Evolutionary conservation across 1,139 yeast species (phyloP).

Genomic region (Candida tunisiensis): DNA sequence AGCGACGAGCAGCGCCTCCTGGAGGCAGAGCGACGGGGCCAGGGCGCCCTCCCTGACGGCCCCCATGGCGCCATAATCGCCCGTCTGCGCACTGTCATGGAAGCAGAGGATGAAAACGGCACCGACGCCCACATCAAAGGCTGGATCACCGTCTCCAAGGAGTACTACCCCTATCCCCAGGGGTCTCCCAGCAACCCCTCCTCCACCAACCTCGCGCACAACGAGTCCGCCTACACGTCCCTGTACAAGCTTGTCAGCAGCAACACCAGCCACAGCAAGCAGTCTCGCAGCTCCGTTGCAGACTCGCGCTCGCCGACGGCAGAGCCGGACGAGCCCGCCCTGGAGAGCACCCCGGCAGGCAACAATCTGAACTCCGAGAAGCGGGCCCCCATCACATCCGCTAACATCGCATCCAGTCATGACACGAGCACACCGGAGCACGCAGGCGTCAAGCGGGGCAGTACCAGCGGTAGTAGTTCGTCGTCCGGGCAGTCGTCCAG

Average conservation of each 20-base stretch:
- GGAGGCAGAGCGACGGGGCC: conserved; percentile 1
- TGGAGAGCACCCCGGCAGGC: neutral
- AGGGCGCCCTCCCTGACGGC: too few species aligned
- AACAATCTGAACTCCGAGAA: too few species aligned
- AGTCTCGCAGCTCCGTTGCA: neutral
- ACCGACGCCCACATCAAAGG: conserved; percentile 54
- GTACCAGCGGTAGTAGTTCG: neutral
- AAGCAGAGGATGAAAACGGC: conserved; percentile 23
- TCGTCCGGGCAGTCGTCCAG: conserved; percentile 2
- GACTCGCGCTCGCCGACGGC: conserved; percentile 1
- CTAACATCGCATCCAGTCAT: neutral
- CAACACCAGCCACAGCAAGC: conserved; percentile 2
- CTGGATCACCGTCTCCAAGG: conserved; percentile 73
- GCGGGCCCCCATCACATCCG: too few species aligned
- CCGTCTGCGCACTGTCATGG: neutral
- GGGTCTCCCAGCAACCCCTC: conserved; percentile 13
- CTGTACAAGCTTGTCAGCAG: conserved; percentile 39
- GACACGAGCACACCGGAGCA: too few species aligned
- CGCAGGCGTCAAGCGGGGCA: too few species aligned
- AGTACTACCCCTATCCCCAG: conserved; percentile 34
- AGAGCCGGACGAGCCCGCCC: conserved; percentile 3
- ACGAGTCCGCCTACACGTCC: conserved; percentile 41
- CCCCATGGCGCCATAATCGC: too few species aligned
- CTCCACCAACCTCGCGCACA: conserved; percentile 15
- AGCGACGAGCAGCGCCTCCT: conserved; percentile 1